Evolutionary conservation across 1,284 basidiomycete genomes (phyloP).

Genomic region (Volvariella surrecta): DNA sequence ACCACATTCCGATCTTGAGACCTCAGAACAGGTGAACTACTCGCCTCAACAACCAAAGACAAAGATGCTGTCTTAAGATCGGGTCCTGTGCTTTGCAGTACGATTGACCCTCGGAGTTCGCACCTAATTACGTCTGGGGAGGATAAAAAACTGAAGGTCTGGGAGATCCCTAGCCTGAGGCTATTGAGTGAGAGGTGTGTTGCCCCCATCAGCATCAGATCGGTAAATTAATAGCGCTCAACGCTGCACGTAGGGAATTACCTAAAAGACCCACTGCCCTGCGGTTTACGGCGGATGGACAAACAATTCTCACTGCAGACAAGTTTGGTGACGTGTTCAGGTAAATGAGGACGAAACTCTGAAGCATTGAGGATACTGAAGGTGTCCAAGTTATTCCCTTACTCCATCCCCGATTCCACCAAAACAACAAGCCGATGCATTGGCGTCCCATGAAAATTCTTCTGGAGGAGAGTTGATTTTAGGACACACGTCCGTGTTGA

Average conservation of each 20-base stretch:
- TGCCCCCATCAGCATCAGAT: neutral
- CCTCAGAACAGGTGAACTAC: slow-evolving; percentile 45
- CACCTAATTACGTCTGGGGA: slow-evolving; percentile 65
- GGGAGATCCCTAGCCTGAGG: slow-evolving; percentile 49
- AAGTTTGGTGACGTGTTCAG: slow-evolving; percentile 85
- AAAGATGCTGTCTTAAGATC: slow-evolving; percentile 31
- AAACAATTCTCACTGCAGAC: slow-evolving; percentile 67
- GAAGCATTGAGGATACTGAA: neutral
- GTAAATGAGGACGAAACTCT: slow-evolving; percentile 26
- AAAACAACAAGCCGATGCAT: slow-evolving; percentile 27
- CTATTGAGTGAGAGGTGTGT: slow-evolving; percentile 57
- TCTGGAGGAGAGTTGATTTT: slow-evolving; percentile 70
- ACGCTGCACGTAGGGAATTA: slow-evolving; percentile 42
- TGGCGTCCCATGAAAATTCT: slow-evolving; percentile 64
- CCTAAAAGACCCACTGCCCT: slow-evolving; percentile 70
- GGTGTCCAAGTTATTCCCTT: slow-evolving; percentile 41
- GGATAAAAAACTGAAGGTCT: slow-evolving; percentile 75
- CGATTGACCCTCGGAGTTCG: slow-evolving; percentile 35
- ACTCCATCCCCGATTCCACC: slow-evolving; percentile 19
- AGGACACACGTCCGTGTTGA: slow-evolving; percentile 83
- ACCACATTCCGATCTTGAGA: slow-evolving; percentile 2
- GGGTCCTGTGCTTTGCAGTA: slow-evolving; percentile 55
- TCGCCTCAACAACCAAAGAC: slow-evolving; percentile 33
- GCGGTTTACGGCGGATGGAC: slow-evolving; percentile 44
- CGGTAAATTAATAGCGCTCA: slow-evolving; percentile 16